A percentile compares a stretch with the other conserved stretches of the same genome.
These are phyloP conservation scores for Eucalyptus regnans DNA, from an alignment of 345 rosid genomes.

Conservation along the genomic window DNA sequence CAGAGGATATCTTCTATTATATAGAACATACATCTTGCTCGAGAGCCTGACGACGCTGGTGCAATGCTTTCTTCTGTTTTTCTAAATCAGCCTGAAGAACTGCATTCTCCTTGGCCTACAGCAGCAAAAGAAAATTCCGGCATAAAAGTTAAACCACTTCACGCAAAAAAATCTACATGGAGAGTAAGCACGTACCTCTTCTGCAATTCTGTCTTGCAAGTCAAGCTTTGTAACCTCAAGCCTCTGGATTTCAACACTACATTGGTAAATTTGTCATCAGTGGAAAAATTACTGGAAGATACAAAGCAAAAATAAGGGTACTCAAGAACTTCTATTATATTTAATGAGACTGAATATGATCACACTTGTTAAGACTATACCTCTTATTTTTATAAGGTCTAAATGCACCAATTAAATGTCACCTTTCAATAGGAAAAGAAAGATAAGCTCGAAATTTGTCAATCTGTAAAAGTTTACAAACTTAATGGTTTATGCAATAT, in stretches of 20 bases:
- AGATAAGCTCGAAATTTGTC: background rate
- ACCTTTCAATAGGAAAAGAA: background rate
- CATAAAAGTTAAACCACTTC: background rate
- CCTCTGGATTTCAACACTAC: conserved; percentile 56
- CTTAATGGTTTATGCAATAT: background rate
- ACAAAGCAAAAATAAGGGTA: background rate
- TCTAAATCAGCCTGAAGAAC: conserved; percentile 49
- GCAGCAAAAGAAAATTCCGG: background rate
- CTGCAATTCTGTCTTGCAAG: conserved; percentile 48
- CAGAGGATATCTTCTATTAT: background rate
- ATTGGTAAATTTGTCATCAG: background rate
- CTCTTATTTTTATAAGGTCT: background rate
- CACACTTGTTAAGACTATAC: background rate
- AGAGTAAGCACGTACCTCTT: conserved; percentile 40
- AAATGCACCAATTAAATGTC: background rate
- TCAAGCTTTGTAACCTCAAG: conserved; percentile 59
- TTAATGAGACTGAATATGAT: background rate
- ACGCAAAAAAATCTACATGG: background rate
- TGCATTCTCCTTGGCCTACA: conserved; percentile 55
- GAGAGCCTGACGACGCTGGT: conserved; percentile 56
- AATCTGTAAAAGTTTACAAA: background rate
- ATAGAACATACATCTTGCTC: conserved; percentile 55
- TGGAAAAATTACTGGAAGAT: background rate
- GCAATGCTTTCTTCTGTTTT: conserved; percentile 51
- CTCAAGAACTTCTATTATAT: background rate